A percentile compares a stretch with the other conserved stretches of the same genome.
phyloP scores from a whole-genome alignment of 75 land plant genomes.

The Ceratopteris richardii region DNA sequence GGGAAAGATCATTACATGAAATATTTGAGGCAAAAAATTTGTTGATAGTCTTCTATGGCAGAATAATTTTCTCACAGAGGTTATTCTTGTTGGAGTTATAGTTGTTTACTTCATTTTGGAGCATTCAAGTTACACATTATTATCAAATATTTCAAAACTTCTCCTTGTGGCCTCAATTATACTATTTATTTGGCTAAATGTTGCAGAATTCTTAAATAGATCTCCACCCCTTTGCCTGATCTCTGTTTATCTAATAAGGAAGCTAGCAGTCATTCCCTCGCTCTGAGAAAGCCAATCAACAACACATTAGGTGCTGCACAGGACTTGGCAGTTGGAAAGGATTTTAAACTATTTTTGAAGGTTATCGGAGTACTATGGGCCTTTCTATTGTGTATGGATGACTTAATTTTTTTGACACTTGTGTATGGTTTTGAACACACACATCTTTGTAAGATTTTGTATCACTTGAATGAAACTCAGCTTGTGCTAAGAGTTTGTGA shows the following conservation, averaged over 20 bases:
- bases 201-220: slow-evolving; percentile 30
- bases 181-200: slow-evolving; percentile 38
- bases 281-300: slow-evolving; percentile 44
- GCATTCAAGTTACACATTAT: slow-evolving; percentile 24
- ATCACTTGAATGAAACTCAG: too few species aligned
- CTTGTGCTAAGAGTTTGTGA: too few species aligned
- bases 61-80: slow-evolving; percentile 16
- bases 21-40: slow-evolving; percentile 70
- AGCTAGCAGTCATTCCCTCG: slow-evolving; percentile 35
- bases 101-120: slow-evolving; percentile 21
- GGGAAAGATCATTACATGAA: slow-evolving; percentile 53
- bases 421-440: too few species aligned
- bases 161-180: slow-evolving; percentile 22
- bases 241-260: slow-evolving; percentile 65
- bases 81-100: slow-evolving; percentile 19
- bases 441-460: too few species aligned
- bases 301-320: slow-evolving; percentile 46
- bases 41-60: slow-evolving; percentile 39
- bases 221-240: slow-evolving; percentile 68
- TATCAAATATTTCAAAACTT: slow-evolving; percentile 19
- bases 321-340: slow-evolving; percentile 55
- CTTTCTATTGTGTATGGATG: slow-evolving; percentile 62
- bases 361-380: slow-evolving; percentile 65
- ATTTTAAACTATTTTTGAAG: slow-evolving; percentile 54
- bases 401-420: slow-evolving; percentile 67